Evolutionary conservation across 2,329 filamentous ascomycete genomes (phyloP).

Genomic region (Parastagonospora avenae): DNA sequence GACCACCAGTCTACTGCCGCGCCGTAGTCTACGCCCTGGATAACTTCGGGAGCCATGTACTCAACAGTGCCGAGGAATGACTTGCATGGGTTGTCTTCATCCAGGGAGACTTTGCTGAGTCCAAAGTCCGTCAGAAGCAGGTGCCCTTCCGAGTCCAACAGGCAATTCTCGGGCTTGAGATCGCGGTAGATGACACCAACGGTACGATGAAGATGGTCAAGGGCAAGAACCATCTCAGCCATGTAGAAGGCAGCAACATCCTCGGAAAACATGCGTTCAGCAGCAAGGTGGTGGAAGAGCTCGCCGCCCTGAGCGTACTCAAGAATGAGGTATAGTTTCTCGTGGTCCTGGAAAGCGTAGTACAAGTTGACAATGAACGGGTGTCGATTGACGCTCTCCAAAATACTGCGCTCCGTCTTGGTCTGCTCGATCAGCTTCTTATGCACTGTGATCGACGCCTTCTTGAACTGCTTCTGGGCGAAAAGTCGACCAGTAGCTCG

Average conservation of each 20-base stretch:
- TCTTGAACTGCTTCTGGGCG: conserved; percentile 98
- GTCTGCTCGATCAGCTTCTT: conserved; percentile 97
- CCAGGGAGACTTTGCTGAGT: conserved; percentile 88
- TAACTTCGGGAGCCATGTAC: conserved; percentile 98
- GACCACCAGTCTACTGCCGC: conserved; percentile 99
- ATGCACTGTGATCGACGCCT: conserved; percentile 92
- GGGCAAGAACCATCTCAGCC: conserved; percentile 94
- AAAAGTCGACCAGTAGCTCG: conserved; percentile 84
- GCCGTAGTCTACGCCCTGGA: conserved; percentile 86
- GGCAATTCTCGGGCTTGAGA: conserved; percentile 96
- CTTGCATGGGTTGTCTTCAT: conserved; percentile 74
- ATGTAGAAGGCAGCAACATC: conserved; percentile 93
- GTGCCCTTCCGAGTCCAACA: conserved; percentile 89
- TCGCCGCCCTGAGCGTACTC: conserved; percentile 98
- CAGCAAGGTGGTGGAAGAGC: conserved; percentile 90
- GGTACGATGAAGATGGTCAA: conserved; percentile 90
- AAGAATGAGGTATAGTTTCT: conserved; percentile 95
- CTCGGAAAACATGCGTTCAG: conserved; percentile 95
- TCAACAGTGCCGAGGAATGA: conserved; percentile 94
- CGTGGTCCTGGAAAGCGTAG: conserved; percentile 97
- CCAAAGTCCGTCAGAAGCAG: conserved; percentile 96
- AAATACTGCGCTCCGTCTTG: conserved; percentile 91
- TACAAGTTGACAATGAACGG: conserved; percentile 98
- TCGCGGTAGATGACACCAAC: conserved; percentile 96
- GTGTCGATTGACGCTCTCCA: conserved; percentile 95